phyloP scores from a whole-genome alignment of 768 basidiomycete genomes.

The Grammothele lineata region DNA sequence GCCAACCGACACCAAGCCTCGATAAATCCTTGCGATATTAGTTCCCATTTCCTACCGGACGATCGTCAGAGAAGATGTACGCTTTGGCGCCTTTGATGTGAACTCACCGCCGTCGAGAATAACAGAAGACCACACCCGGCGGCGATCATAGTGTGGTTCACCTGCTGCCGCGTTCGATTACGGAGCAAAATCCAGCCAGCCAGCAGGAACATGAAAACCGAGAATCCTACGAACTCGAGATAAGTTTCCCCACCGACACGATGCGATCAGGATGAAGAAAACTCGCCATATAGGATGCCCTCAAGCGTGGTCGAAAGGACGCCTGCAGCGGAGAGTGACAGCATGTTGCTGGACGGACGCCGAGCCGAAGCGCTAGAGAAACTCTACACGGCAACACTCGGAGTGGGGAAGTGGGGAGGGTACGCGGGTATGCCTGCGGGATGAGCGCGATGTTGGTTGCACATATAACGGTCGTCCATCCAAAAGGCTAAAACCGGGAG shows the following conservation, averaged over 20 bases:
- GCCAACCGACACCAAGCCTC: constrained; percentile 11
- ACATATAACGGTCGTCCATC: too few relatives aligned
- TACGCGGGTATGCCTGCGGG: too few relatives aligned
- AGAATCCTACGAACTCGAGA: constrained; percentile 20
- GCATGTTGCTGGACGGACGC: too few relatives aligned
- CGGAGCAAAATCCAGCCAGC: constrained; percentile 21
- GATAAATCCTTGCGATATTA: constrained; percentile 9
- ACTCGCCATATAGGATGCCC: constrained; percentile 20
- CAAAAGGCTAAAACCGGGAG: too few relatives aligned
- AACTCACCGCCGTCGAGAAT: constrained; percentile 18
- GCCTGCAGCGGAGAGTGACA: constrained; percentile 10
- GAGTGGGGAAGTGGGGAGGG: too few relatives aligned
- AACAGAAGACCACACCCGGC: constrained; percentile 16
- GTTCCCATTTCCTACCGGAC: constrained; percentile 15
- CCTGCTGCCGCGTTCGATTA: constrained; percentile 11
- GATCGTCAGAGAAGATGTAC: not conserved
- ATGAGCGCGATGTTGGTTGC: too few relatives aligned
- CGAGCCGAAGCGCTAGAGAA: too few relatives aligned
- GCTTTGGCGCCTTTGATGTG: not conserved
- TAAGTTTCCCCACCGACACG: too few relatives aligned
- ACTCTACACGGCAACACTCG: too few relatives aligned
- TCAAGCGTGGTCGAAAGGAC: constrained; percentile 19
- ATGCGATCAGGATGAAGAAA: too few relatives aligned
- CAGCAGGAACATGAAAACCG: constrained; percentile 21
- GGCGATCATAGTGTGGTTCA: constrained; percentile 15